Percentiles rank a stretch among this genome's conserved stretches.
phyloP scores from a whole-genome alignment of 306 rosid genomes.

The Albizia julibrissin region DNA sequence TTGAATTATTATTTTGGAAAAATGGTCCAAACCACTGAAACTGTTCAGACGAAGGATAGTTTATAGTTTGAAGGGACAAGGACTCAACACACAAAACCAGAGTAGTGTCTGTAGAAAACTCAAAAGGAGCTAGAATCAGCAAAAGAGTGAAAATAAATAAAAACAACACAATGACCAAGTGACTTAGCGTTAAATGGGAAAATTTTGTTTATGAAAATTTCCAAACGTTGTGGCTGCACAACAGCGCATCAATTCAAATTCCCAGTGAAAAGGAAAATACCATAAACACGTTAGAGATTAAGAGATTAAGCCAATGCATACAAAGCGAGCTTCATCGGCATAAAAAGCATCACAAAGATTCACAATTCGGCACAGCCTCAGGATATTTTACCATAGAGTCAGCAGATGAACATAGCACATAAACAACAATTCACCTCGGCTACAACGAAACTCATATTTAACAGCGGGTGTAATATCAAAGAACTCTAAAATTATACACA shows the following conservation, averaged over 20 bases:
- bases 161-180: neutral
- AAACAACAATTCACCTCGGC: conserved; percentile 14
- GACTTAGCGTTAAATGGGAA: neutral
- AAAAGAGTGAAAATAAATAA: conserved; percentile 34
- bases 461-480: neutral
- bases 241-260: conserved; percentile 26
- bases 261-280: conserved; percentile 17
- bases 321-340: conserved; percentile 2
- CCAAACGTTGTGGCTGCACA: neutral
- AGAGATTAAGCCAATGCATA: neutral
- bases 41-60: conserved; percentile 5
- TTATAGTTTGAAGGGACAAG: conserved; percentile 16
- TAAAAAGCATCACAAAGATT: neutral
- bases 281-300: neutral
- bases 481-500: conserved; percentile 15
- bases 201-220: neutral
- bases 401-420: neutral
- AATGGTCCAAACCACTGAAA: conserved; percentile 19
- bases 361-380: neutral
- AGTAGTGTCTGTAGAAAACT: neutral
- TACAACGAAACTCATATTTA: neutral
- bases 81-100: conserved; percentile 18
- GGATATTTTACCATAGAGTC: neutral
- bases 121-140: conserved; percentile 32
- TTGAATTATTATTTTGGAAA: neutral